Percentiles rank a stretch among this genome's conserved stretches.
phyloP scores from a whole-genome alignment of 176 grass and related monocot genomes.

The Pontederia paniculata region DNA sequence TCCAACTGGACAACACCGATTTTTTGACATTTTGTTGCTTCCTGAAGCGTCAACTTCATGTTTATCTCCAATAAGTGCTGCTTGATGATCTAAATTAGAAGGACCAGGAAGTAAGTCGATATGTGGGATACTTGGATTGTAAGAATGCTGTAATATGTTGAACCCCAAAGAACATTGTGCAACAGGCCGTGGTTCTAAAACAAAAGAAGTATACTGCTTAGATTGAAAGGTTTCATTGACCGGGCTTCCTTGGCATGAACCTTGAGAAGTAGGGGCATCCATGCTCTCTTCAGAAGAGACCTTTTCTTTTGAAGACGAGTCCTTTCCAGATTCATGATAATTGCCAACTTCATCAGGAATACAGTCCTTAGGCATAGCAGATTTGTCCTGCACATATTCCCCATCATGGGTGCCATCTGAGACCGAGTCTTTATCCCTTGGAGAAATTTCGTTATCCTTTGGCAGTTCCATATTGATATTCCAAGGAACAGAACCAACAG shows the following conservation, averaged over 20 bases:
- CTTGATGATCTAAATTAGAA: not conserved
- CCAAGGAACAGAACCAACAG: conserved; percentile 11
- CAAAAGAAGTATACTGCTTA: not conserved
- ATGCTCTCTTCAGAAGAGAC: conserved; percentile 14
- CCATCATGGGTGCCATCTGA: not conserved
- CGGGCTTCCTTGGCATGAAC: conserved; percentile 18
- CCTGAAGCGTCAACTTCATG: not conserved
- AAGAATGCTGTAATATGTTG: conserved; percentile 6
- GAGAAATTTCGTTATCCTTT: conserved; percentile 1
- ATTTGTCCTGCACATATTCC: conserved; percentile 1
- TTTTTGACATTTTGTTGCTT: conserved; percentile 9
- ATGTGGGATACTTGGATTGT: not conserved
- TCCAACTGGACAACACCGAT: conserved; percentile 8
- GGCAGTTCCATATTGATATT: not conserved
- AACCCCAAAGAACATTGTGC: not conserved
- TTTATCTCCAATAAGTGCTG: not conserved
- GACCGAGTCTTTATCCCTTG: not conserved
- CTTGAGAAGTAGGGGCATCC: conserved; percentile 14
- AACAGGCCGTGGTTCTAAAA: not conserved
- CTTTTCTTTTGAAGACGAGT: conserved; percentile 10
- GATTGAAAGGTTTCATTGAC: conserved; percentile 1
- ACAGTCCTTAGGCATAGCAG: not conserved
- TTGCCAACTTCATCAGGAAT: not conserved
- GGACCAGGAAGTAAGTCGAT: not conserved
- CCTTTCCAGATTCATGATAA: not conserved